phyloP scores from a whole-genome alignment of 495 filamentous ascomycete species.

The Ramalina intermedia region DNA sequence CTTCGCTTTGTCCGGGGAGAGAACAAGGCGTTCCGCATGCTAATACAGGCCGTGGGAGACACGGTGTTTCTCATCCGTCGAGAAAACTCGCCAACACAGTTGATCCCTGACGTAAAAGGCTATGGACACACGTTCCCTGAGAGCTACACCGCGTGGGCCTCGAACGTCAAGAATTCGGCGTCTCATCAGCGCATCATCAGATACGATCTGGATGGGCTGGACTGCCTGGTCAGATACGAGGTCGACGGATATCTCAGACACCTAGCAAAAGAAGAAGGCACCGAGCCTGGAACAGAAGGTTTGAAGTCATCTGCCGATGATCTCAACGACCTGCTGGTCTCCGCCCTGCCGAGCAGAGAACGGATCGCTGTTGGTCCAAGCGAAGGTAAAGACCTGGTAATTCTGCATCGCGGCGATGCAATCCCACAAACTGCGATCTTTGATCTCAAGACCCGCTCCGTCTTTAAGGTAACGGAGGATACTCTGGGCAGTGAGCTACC shows the following conservation, averaged over 20 bases:
- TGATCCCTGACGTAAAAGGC: constrained; percentile 37
- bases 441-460: constrained; percentile 51
- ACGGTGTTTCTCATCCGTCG: constrained; percentile 49
- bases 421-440: constrained; percentile 21
- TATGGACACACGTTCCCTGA: constrained; percentile 54
- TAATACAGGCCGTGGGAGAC: constrained; percentile 42
- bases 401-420: background rate
- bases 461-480: constrained; percentile 3
- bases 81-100: constrained; percentile 38
- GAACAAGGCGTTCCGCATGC: constrained; percentile 40
- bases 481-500: constrained; percentile 4
- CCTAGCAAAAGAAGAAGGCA: background rate
- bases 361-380: background rate
- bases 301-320: background rate
- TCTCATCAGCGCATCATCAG: constrained; percentile 49
- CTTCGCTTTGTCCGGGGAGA: constrained; percentile 36
- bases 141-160: constrained; percentile 45
- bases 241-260: constrained; percentile 41
- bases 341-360: constrained; percentile 4
- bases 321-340: constrained; percentile 1
- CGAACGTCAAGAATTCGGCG: constrained; percentile 31
- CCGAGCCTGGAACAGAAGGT: background rate
- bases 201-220: constrained; percentile 42
- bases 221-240: constrained; percentile 44
- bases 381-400: background rate